Conservation (phyloP, 441 rosid species). For the Populus trichocarpa region DNA sequence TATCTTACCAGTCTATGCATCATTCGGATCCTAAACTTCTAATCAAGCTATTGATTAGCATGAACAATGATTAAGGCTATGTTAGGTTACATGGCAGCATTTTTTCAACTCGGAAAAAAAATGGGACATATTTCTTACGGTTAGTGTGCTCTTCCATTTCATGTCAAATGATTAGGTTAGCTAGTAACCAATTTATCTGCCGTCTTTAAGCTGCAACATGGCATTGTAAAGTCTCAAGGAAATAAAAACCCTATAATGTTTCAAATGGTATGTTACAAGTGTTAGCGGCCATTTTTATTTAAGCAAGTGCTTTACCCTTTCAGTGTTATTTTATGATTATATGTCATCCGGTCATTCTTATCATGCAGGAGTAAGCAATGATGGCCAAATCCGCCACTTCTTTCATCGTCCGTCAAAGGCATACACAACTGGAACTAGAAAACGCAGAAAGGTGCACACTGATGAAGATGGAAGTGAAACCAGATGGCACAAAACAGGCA, state of each 20-base stretch:
- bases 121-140: not conserved
- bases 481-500: too few relatives aligned
- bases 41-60: not conserved
- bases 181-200: not conserved
- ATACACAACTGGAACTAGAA: constrained; percentile 92
- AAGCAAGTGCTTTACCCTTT: not conserved
- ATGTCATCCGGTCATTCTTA: not conserved
- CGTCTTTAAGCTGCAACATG: not conserved
- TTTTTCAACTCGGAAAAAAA: not conserved
- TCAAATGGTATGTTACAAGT: not conserved
- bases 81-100: not conserved
- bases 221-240: not conserved
- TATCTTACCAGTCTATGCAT: not conserved
- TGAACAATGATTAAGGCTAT: not conserved
- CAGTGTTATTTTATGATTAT: not conserved
- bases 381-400: constrained; percentile 91
- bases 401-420: constrained; percentile 97
- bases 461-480: constrained; percentile 51
- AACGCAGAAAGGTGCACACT: constrained; percentile 82
- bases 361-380: constrained; percentile 74
- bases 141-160: not conserved
- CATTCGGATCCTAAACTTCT: not conserved
- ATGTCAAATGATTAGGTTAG: not conserved
- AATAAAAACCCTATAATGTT: not conserved
- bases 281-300: not conserved